Evolutionary conservation across 2,329 filamentous ascomycete species (phyloP), one percentile per base, ranked within the genome.

Genomic region (Didymella pinodella): DNA sequence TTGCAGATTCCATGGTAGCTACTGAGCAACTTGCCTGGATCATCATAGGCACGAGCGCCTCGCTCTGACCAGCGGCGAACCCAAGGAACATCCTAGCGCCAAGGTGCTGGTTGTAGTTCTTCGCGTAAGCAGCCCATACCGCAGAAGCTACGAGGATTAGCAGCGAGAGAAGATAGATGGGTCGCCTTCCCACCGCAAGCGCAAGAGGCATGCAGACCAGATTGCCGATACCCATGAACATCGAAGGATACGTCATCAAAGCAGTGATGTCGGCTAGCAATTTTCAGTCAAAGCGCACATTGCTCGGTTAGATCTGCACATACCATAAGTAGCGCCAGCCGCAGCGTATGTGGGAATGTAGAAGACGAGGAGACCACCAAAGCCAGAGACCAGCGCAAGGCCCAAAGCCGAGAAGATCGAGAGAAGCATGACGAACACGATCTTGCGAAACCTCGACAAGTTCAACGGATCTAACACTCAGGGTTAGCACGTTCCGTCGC

Each of bases 1-100:
- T 18, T 10, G 36, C 16, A 14, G 14, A 3, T n/a, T 40, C 20
- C n/a, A 20, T 2, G 18, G 11, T 3, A 20, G n/a, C 11, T 5
- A 40, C 36, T 20, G 36, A 20, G 36, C 36, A 20, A 40, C 36
- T 40, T 48, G 66, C 65, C 57, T 69, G 64, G 12, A 71, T 69
- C 63, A 81, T 79, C 73, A 81, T 73, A 0, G 78, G 79, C 2
- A 79, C 75, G 3, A 81, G 66, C 3, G 79, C 78, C 57, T 81
- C 79, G 48, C 76, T 79, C 61, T 81, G 78, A 7, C 78, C 79
- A 6, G 78, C 78, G 2, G 78, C 75, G 5, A 81, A 56, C 0
- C 77, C 78, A 7, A 80, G 65, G 0, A 81, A 43, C 70, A 78
- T 75, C 2, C 79, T 72, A 1, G 74, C 72, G 1, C 65, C 74